phyloP scores from a whole-genome alignment of 352 stramenopile genomes.

The Phytophthora sp. region DNA sequence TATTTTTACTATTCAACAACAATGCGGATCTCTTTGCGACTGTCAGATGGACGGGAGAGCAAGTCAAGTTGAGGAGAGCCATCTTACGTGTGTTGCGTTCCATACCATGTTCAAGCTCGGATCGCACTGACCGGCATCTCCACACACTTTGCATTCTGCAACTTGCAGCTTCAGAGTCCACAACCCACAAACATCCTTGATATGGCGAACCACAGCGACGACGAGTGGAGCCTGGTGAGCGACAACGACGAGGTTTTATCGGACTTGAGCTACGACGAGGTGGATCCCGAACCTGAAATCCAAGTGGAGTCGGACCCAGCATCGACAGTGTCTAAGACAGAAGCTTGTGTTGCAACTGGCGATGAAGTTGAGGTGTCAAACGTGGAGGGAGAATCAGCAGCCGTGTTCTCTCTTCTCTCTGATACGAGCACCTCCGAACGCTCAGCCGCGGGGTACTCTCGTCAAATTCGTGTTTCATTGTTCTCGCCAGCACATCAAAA shows the following conservation, averaged over 20 bases:
- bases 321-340: constrained; percentile 1
- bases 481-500: constrained; percentile 45
- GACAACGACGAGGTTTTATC: constrained; percentile 39
- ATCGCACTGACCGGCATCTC: not conserved
- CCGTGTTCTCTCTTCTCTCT: constrained; percentile 38
- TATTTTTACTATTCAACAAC: constrained; percentile 13
- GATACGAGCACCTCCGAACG: constrained; percentile 18
- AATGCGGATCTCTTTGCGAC: constrained; percentile 14
- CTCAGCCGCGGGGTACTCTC: constrained; percentile 25
- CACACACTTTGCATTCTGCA: constrained; percentile 25
- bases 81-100: constrained; percentile 15
- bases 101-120: constrained; percentile 19
- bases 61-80: constrained; percentile 12
- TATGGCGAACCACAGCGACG: constrained; percentile 38
- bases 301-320: constrained; percentile 34
- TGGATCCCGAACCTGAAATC: constrained; percentile 34
- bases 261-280: constrained; percentile 41
- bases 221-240: constrained; percentile 70
- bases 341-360: not conserved
- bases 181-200: not conserved
- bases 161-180: not conserved
- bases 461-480: constrained; percentile 42
- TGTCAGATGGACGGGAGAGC: constrained; percentile 35
- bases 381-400: constrained; percentile 13
- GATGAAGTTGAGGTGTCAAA: not conserved